Percentiles rank a stretch among this genome's conserved stretches.
Evolutionary conservation across 306 rosid genomes (phyloP).

Genomic region (Medicago ruthenica): DNA sequence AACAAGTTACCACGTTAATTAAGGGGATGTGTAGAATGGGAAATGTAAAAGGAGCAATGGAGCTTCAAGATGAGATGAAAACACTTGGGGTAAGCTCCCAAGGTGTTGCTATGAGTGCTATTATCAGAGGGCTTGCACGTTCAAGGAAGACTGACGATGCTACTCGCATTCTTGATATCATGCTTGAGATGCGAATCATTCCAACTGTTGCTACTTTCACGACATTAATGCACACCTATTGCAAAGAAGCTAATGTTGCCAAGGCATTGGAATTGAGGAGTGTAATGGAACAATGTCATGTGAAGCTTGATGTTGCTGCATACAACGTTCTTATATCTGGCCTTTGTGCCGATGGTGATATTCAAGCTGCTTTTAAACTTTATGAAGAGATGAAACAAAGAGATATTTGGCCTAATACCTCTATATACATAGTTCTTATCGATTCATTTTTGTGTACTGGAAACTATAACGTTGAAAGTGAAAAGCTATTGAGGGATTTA

Average conservation of each 20-base stretch:
- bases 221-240: constrained; percentile 69
- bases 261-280: constrained; percentile 64
- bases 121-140: constrained; percentile 70
- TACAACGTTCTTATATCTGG: constrained; percentile 78
- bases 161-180: constrained; percentile 54
- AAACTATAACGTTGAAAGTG: constrained; percentile 48
- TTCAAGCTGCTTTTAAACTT: constrained; percentile 63
- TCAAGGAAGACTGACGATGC: constrained; percentile 68
- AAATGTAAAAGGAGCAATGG: constrained; percentile 65
- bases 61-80: constrained; percentile 67
- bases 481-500: constrained; percentile 63
- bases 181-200: constrained; percentile 56
- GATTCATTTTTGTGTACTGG: constrained; percentile 47
- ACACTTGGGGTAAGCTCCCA: constrained; percentile 56
- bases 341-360: constrained; percentile 67
- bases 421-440: constrained; percentile 61
- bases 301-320: constrained; percentile 66
- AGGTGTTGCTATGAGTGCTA: constrained; percentile 74
- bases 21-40: constrained; percentile 81
- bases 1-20: constrained; percentile 63
- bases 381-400: constrained; percentile 74
- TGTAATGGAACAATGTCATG: constrained; percentile 58
- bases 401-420: constrained; percentile 64
- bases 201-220: constrained; percentile 83
- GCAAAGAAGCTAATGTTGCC: constrained; percentile 60